Percentiles rank a stretch among this genome's conserved stretches.
Evolutionary conservation across 257 asterid genomes (phyloP).

Genomic region (Coffea eugenioides): DNA sequence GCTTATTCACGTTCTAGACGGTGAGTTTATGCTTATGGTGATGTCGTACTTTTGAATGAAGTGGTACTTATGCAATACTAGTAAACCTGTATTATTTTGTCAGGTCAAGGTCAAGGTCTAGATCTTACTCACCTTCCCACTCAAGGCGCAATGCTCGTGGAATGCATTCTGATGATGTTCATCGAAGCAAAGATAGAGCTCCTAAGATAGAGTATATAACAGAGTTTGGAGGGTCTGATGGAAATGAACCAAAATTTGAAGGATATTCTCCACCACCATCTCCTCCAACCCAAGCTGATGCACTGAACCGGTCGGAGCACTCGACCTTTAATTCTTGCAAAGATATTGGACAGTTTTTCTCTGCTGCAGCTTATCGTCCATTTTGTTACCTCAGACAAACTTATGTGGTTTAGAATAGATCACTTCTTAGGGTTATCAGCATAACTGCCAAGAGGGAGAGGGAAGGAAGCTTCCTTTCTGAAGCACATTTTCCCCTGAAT

Average conservation of each 20-base stretch:
- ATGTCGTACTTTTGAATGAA: neutral
- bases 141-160: conserved; percentile 71
- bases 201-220: conserved; percentile 93
- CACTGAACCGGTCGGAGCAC: conserved; percentile 99
- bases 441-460: conserved; percentile 42
- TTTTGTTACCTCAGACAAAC: conserved; percentile 59
- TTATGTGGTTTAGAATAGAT: conserved; percentile 47
- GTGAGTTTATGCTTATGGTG: conserved; percentile 28
- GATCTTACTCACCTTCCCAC: conserved; percentile 77
- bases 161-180: conserved; percentile 49
- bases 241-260: conserved; percentile 64
- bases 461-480: conserved; percentile 47
- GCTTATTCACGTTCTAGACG: conserved; percentile 90
- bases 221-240: conserved; percentile 88
- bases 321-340: conserved; percentile 89
- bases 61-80: neutral
- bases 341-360: conserved; percentile 82
- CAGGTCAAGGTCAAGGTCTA: conserved; percentile 68
- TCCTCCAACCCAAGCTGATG: conserved; percentile 73
- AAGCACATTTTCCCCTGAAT: conserved; percentile 45
- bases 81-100: conserved; percentile 18
- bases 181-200: conserved; percentile 68
- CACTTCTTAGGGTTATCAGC: conserved; percentile 48
- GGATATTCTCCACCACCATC: conserved; percentile 95
- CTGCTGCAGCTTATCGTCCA: conserved; percentile 84